Evolutionary conservation across 2,329 filamentous ascomycete genomes (phyloP), one percentile per base, ranked within the genome.

Genomic region (Bertia moriformis): DNA sequence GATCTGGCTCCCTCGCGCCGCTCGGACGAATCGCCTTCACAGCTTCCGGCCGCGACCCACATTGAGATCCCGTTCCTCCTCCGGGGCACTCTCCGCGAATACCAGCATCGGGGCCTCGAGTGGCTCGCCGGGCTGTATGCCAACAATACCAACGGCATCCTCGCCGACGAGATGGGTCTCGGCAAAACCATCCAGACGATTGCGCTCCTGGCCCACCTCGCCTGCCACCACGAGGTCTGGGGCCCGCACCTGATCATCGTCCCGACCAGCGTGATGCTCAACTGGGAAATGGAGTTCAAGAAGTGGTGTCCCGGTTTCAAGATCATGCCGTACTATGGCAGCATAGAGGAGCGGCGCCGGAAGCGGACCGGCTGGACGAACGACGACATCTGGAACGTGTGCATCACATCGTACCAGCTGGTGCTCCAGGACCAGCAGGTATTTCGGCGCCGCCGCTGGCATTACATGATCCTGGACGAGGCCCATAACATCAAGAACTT

Each of bases 221-320:
- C 91, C 5, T 88, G 88, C 45, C 72, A 86, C 30, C 83, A 94
- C 53, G 77, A 88, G 50, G 78, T 93, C 4, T 98, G 91, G 93
- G 91, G 93, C 0, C 87, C 91, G 1, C 91, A 98, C 63, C 65
- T 98, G 18, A 85, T 98, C 38, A 83, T 98, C 43, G 91, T 98
- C 2, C 91, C 91, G 1, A 98, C 91, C 2, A 96, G 88, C 58
- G 93, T 98, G 38, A 95, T 98, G 71, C 74, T 98, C 46, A 98
- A 98, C 54, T 98, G 91, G 91, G 93, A 98, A 57, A 96, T 96
- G 83, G 91, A 98, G 59, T 98, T 98, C 70, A 96, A 96, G 54
- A 98, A 98, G 56, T 98, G 89, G 76, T 85, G 88, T 41, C 91
- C 93, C 3, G 89, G 91, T 0, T 96, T 98, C 67, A 96, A 95